phyloP scores from a whole-genome alignment of 305 asterid genomes.

The Caryopteris hybrid region DNA sequence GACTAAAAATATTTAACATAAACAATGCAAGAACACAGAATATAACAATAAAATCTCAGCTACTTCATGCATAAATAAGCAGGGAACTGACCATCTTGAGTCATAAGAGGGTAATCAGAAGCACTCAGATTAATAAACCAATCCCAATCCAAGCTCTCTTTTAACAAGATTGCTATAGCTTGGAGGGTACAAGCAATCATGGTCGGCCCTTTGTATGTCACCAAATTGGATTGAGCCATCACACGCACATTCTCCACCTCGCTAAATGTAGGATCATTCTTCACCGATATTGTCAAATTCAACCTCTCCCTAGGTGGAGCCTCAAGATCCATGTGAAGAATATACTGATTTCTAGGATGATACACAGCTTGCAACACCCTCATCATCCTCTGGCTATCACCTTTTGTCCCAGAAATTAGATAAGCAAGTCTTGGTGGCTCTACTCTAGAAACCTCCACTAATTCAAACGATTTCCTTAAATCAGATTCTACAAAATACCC shows the following conservation, averaged over 20 bases:
- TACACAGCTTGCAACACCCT: conserved; percentile 88
- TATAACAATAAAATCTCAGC: neutral
- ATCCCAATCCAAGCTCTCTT: conserved; percentile 81
- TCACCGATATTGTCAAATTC: conserved; percentile 79
- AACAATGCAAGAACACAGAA: neutral
- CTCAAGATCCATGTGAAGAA: conserved; percentile 98
- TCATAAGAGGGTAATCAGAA: conserved; percentile 95
- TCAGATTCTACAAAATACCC: conserved; percentile 72
- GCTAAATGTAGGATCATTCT: conserved; percentile 72
- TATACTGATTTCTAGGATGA: conserved; percentile 91
- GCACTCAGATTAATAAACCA: conserved; percentile 99
- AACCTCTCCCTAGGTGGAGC: conserved; percentile 94
- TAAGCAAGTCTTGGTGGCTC: conserved; percentile 94
- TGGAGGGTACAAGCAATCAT: conserved; percentile 97
- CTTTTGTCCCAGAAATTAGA: conserved; percentile 93
- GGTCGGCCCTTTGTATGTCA: conserved; percentile 93
- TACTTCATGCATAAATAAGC: neutral
- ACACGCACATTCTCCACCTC: conserved; percentile 91
- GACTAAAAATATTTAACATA: neutral
- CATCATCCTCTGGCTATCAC: conserved; percentile 89
- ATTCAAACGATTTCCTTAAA: conserved; percentile 41
- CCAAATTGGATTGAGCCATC: conserved; percentile 95
- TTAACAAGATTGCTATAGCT: conserved; percentile 82
- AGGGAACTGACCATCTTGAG: conserved; percentile 87
- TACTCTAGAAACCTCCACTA: conserved; percentile 20